A percentile compares a stretch with the other conserved stretches of the same genome.
phyloP scores from a whole-genome alignment of 768 basidiomycete genomes.

The Amanita jacksonii region DNA sequence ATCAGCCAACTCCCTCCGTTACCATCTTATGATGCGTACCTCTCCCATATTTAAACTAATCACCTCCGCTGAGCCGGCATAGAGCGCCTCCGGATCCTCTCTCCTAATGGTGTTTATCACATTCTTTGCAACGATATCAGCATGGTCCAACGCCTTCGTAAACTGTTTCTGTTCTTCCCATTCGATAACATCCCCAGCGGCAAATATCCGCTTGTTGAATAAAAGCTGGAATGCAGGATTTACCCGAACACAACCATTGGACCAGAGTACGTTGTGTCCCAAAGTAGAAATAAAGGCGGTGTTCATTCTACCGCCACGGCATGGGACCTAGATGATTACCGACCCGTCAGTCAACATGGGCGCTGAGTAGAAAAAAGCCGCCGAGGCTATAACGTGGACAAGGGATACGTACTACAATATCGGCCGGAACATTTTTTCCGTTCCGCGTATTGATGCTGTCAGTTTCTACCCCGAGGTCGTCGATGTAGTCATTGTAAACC shows the following conservation, averaged over 20 bases:
- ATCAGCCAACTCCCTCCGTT: not conserved
- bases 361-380: not conserved
- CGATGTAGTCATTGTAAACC: constrained; percentile 44
- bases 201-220: constrained; percentile 46
- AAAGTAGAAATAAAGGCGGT: constrained; percentile 43
- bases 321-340: constrained; percentile 25
- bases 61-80: constrained; percentile 41
- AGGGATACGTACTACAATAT: constrained; percentile 42
- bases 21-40: constrained; percentile 22
- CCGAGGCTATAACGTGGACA: not conserved
- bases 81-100: constrained; percentile 22
- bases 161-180: constrained; percentile 54
- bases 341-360: too few relatives aligned
- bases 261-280: constrained; percentile 26
- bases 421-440: constrained; percentile 39
- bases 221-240: constrained; percentile 47
- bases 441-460: constrained; percentile 38
- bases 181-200: constrained; percentile 56
- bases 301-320: constrained; percentile 36
- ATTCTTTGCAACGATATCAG: constrained; percentile 37
- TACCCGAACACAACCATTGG: constrained; percentile 37
- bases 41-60: constrained; percentile 50
- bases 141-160: constrained; percentile 37
- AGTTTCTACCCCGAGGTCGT: constrained; percentile 27
- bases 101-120: constrained; percentile 34